These are phyloP conservation scores for Pseudevernia furfuracea DNA, from an alignment of 495 filamentous ascomycete species.

Conservation along the genomic window DNA sequence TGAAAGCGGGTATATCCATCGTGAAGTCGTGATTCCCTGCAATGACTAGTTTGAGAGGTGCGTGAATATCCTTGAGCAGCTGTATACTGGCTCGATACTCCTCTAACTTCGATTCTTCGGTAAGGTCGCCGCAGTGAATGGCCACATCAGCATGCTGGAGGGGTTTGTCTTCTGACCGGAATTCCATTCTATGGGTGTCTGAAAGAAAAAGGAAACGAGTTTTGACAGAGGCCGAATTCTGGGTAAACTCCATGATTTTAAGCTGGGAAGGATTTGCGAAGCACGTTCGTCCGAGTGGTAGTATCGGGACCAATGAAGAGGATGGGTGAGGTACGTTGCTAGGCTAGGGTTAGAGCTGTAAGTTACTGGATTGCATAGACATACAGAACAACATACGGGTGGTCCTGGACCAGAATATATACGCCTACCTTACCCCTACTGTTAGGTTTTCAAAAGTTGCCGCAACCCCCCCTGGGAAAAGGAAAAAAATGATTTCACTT, in stretches of 20 bases:
- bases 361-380: no score
- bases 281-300: no score
- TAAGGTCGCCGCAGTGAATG: constrained; percentile 66
- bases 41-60: constrained; percentile 64
- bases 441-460: no score
- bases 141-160: constrained; percentile 48
- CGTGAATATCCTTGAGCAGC: constrained; percentile 45
- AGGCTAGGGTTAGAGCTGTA: no score
- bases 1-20: constrained; percentile 43
- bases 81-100: constrained; percentile 45
- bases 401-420: no score
- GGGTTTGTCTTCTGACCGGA: constrained; percentile 23
- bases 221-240: constrained; percentile 24
- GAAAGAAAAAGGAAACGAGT: constrained; percentile 49
- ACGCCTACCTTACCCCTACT: no score
- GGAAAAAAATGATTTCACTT: no score
- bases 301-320: no score
- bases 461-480: no score
- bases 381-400: no score
- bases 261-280: no score
- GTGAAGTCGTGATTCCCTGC: constrained; percentile 67
- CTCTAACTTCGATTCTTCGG: constrained; percentile 46
- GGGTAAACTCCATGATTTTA: constrained; percentile 6
- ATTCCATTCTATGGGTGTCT: constrained; percentile 46
- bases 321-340: no score